Evolutionary conservation across 2,329 filamentous ascomycete genomes (phyloP), one percentile per base, ranked within the genome.

Genomic region (Pseudogymnoascus verrucosus): DNA sequence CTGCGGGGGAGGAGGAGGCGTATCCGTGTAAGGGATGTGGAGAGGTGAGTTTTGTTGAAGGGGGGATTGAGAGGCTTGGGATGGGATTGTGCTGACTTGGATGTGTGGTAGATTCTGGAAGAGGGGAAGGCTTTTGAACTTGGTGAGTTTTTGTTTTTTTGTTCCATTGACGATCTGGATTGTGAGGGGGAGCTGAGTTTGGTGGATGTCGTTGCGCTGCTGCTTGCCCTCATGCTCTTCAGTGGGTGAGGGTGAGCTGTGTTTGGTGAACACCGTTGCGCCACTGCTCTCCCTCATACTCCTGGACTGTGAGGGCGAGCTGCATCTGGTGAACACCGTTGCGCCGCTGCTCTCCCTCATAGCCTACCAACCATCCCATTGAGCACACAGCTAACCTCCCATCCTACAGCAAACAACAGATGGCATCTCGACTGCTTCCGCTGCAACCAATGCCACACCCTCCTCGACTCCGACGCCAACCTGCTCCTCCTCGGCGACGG

Each of bases 371-470:
- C 57, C n/a, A 23, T 51, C 37, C 37, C 39, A 40, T 40, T 19
- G 39, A 19, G 16, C n/a, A 6, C n/a, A 10, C 16, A 40, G 40
- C 54, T 64, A 51, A 39, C 14, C 36, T 31, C 12, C 11, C 14
- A 11, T 64, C 44, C 60, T 62, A 64, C 70, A 96, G 93, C 93
- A 75, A 93, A 93, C 67, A 95, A 96, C 76, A 86, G 93, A 83
- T 98, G 93, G 95, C 95, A 99, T 82, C 90, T 99, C 73, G 90
- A 97, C 79, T 99, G 95, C 81, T 99, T 99, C 79, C 89, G 93
- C 74, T 98, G 93, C 83, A 95, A 96, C 76, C 96, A 90, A 63
- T 99, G 93, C 81, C 86, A 87, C 73, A 97, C 93, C 65, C 87
- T 97, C 64, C 91, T 99, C 78, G 95, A 99, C 79, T 98, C 95